Percentiles rank a stretch among this genome's conserved stretches.
These are phyloP conservation scores for Fennellomyces sp. DNA, from an alignment of 371 early-diverging fungal species.

Conservation along the genomic window DNA sequence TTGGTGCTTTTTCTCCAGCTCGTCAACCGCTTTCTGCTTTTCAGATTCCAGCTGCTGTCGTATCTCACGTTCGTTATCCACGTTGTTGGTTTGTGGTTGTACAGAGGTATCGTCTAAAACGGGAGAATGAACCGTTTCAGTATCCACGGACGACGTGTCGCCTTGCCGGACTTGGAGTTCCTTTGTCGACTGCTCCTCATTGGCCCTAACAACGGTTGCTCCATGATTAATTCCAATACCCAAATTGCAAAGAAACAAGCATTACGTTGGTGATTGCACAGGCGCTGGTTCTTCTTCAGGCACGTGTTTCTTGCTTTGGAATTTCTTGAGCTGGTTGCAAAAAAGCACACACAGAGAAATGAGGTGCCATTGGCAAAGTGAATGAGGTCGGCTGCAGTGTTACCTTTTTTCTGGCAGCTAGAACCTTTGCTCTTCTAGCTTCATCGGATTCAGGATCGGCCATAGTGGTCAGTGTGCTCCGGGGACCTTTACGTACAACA, in stretches of 20 bases:
- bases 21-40: background rate
- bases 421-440: slow-evolving; percentile 36
- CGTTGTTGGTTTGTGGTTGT: background rate
- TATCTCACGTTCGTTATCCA: background rate
- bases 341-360: background rate
- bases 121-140: background rate
- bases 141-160: background rate
- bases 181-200: slow-evolving; percentile 1
- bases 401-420: slow-evolving; percentile 41
- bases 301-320: slow-evolving; percentile 29
- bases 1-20: background rate
- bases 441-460: slow-evolving; percentile 29
- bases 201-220: background rate
- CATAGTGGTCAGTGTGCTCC: slow-evolving; percentile 12
- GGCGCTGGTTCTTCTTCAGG: background rate
- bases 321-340: slow-evolving; percentile 34
- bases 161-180: background rate
- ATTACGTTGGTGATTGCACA: background rate
- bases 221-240: background rate
- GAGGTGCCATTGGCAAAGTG: background rate
- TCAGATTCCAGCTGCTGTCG: background rate
- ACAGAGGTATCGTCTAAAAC: background rate
- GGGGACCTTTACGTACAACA: too few species aligned
- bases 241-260: background rate
- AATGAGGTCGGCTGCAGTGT: too few species aligned